Base-by-base conservation (phyloP, 108 stramenopile genomes). In the Hondaea fermentalgiana region DNA sequence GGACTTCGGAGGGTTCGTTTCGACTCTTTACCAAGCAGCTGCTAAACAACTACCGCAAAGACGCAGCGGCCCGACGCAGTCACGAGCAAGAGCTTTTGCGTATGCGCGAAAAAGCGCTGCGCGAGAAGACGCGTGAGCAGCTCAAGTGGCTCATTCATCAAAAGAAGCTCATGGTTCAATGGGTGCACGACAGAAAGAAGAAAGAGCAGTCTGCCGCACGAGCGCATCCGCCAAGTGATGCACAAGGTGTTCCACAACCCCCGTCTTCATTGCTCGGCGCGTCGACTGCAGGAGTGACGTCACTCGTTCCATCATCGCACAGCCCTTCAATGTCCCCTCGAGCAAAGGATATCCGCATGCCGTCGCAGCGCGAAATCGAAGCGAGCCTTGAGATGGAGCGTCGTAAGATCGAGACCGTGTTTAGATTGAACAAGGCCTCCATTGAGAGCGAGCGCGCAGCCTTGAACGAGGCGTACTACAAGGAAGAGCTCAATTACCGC, bases 141-240 rank as follows among this genome's bases (percentile, higher is more conserved):
- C 76, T 83, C n/a, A 83, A 83, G 28, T 83, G 76, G 76, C 76
- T 83, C 25, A 83, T 83, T 53, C 76, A 83, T 35, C 76, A 83
- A 53, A 83, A 83, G 76, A 83, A 83, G 51, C 76, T 83, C 76
- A 83, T 83, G 76, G 28, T 83, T 35, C 76, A 83, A 23, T 83
- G 76, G 76, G 12, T 83, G 6, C n/a, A 83, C n/a, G 76, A 83
- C 45, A 5, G 23, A 12, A 47, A 23, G 49, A 53, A 53, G 51
- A 83, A 28, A 4, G 17, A 53, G 49, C 49, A 12, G 49, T 35
- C 35, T 35, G 35, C 35, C 35, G 35, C 35, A 35, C 35, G 35
- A 35, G 35, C 35, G 35, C 35, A 35, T 35, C 35, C 35, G 35
- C 35, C 35, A 2, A 35, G 35, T 35, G 35, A 35, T 35, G 35